Base-by-base conservation (phyloP, 2,329 filamentous ascomycete species). In the Aspergillus fructus region DNA sequence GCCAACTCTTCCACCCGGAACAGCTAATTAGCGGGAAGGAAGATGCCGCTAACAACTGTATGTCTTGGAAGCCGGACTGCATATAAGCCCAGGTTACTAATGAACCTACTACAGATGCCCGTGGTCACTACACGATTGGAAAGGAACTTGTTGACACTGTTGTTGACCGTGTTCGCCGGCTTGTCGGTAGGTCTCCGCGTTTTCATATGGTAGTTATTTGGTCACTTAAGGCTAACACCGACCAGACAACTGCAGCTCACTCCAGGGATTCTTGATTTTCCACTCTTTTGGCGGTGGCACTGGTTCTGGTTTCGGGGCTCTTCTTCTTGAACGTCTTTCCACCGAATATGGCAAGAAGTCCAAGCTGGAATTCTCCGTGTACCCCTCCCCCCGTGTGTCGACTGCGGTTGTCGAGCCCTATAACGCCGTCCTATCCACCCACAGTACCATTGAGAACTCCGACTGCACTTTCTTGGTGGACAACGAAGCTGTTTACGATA, bases 391-490 rank as follows among this genome's bases (percentile, higher is more conserved):
- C 49, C 82, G 83, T 62, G 83, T 86, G 53, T 84, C 84, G 19
- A 87, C 84, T 53, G 84, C 85, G n/a, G 84, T 88, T 39, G 85
- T 88, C 37, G 85, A 88, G 75, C 85, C 85, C 3, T 88, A 88
- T 76, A 88, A 88, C 65, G 84, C 85, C 33, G 84, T 78, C 51
- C 67, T 79, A 46, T 76, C 76, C 40, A 78, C 77, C 30, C 82
- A 84, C 74, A 83, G 83, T 76, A 88, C 85, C 49, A 86, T 88
- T 60, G 85, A 88, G 73, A 84, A 87, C 74, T 82, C 84, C 6
- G 85, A 88, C 74, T 88, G 85, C 71, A 87, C 84, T 8, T 88
- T 88, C 78, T 74, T 88, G 58, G 85, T 88, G 54, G 85, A 88
- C 70, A 88, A 88, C 65, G 85, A 88, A 67, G 85, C 85, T 53